A percentile compares a stretch with the other conserved stretches of the same genome.
Evolutionary conservation across 2,329 filamentous ascomycete genomes (phyloP).

Genomic region (Aureobasidium lini): DNA sequence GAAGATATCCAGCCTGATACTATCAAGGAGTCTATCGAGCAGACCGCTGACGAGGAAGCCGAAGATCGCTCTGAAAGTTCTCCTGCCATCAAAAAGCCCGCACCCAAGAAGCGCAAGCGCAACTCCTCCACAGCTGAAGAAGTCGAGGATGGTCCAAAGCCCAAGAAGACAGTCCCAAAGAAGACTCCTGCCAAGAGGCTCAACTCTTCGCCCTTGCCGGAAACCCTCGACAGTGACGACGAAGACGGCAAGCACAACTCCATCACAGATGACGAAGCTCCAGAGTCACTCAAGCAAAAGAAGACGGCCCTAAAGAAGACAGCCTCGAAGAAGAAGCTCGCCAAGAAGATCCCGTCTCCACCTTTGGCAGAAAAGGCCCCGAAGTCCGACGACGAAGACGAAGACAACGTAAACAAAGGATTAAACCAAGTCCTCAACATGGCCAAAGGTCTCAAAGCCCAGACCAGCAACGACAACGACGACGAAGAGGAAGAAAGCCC

Average conservation of each 20-base stretch:
- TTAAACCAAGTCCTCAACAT: background rate
- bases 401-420: no score
- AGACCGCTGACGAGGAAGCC: background rate
- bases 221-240: no score
- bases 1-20: background rate
- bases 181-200: background rate
- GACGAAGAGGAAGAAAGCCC: background rate
- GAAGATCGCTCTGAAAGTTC: background rate
- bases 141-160: no score
- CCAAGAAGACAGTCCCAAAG: background rate
- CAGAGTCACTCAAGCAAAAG: no score
- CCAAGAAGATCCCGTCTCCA: background rate
- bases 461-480: background rate
- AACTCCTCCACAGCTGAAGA: background rate
- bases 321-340: background rate
- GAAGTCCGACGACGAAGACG: no score
- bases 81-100: background rate
- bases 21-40: background rate
- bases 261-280: background rate
- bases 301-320: background rate
- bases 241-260: background rate
- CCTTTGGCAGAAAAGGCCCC: no score
- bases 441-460: background rate
- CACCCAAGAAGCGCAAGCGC: background rate
- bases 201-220: no score